Evolutionary conservation across 768 basidiomycete species (phyloP), one percentile per base, ranked within the genome.

Genomic region (Russula emetica): DNA sequence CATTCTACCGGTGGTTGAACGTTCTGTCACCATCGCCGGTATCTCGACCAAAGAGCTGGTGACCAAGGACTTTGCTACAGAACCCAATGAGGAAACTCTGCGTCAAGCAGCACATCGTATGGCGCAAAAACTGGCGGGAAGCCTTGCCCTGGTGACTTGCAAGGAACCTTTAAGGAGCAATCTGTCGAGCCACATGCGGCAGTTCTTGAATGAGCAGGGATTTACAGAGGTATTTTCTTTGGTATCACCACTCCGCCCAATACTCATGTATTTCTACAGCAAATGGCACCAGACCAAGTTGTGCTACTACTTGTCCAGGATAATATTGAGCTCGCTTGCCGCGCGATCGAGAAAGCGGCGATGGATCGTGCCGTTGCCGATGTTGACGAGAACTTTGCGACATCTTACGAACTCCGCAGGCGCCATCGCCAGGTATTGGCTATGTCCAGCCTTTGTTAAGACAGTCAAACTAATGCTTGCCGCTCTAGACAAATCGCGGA

Each of bases 11-110:
- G 96, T 99, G 57, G 95, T 99, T 26, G 97, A 99, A 70, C 85
- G 97, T 58, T 98, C 95, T 24, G 97, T 98, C 26, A 98, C 97
- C 0, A 98, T 99, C 68, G 96, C 96, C 13, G 94, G 94, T 28
- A 98, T 98, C 68, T 98, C 97, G 16, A 96, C 96, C 20, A 82
- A 94, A 44, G 97, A 99, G 72, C 80, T 99, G 11, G 92, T 97
- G 22, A 83, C 87, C 52, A 98, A 98, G 76, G 97, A 99, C 74
- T 99, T 95, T 68, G 94, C 90, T 3, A 92, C 91, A 56, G 97
- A 99, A 67, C 79, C 86, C 28, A 92, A 90, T 71, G 94, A 98
- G 70, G 86, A 89, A 55, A 95, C 91, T 74, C 76, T 99, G 71
- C 88, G 93, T 38, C 88, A 88, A 70, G 93, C 97, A 28, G 94